Base-by-base conservation (phyloP, 179 eudicot species). In the Actinidia chinensis region DNA sequence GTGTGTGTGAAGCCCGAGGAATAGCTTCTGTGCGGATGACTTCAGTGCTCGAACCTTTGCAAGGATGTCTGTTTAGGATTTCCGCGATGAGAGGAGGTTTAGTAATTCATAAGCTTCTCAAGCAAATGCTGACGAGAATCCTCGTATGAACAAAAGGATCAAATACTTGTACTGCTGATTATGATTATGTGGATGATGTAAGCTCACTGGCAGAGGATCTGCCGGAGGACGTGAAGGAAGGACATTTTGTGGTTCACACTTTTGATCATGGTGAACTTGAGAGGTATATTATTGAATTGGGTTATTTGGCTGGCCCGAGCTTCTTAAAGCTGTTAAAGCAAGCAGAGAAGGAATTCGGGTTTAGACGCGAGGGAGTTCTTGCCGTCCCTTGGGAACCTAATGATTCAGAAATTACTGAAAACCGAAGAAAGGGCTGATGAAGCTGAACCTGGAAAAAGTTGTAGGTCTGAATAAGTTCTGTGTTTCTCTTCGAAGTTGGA, bases 331-430 rank as follows among this genome's bases (percentile, higher is more conserved):
- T 91, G 76, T 47, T 89, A 15, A 68, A 91, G 61, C 65, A 78
- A 61, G 91, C 93, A 11, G 88, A 83, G 65, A 90, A 89, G 68
- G 91, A 89, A 75, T 91, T 77, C 70, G 90, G 95, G 23, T 85
- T 86, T 11, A 72, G 59, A 63, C 85, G 85, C 1, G 80, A 78
- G 68, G 92, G 95, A 63, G 86, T 83, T 52, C 85, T 91, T 71
- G 84, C 77, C 25, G 71, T 91, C 36, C 90, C 91, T 23, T 89
- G 93, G 74, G 59, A 23, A 43, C 86, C 89, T 18, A 66, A 85
- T 44, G 87, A 86, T 89, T 47, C 60, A 80, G 68, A 87, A 48
- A 78, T 82, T 89, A 52, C 77, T 90, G 58, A 76, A 23, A 79
- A 80, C 15, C 59, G 60, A 44, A 79, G 20, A 51, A 51, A 79